Evolutionary conservation across 2,329 filamentous ascomycete species (phyloP), one percentile per base, ranked within the genome.

Genomic region (Chrysosporium keratinophilum): DNA sequence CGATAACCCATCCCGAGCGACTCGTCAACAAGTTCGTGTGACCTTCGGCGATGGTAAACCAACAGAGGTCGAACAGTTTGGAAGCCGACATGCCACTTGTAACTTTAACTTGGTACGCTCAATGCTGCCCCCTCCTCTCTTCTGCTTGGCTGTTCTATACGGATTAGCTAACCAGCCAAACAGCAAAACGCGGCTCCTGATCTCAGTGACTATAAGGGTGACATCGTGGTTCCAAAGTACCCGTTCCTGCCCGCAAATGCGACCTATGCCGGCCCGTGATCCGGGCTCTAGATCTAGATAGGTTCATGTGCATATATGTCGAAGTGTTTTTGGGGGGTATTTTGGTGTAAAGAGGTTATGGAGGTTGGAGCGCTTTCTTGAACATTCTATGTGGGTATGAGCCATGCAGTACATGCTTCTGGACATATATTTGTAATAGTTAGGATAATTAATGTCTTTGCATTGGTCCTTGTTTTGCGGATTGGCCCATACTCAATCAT

Each of bases 1-100:
- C 6, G 9, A 14, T n/a, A 54, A 49, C 45, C 51, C 51, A 28
- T 54, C 51, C 10, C 44, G 44, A 12, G 43, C 51, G 9, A 54
- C 51, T 28, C 51, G 45, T 19, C 51, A 54, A 49, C 51, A 54
- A n/a, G 37, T 54, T 20, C 43, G 51, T 41, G 34, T 54, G 28
- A 54, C 44, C 11, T 54, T 54, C 33, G 51, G 37, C 11, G 11
- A 35, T 3, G 51, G 28, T n/a, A 35, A 54, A 15, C 20, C 44
- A 34, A 17, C 51, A n/a, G 14, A 48, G 17, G 37, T 43, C 15
- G 45, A 54, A 12, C 20, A 34, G 19, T 54, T 54, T 35, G 51
- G 51, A 54, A 54, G 51, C 14, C 5, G 19, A 9, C 51, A 48
- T 2, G 43, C 51, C 15, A 42, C 34, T 2, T 54, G 51, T 23